phyloP scores from a whole-genome alignment of 2,329 filamentous ascomycete species.

The Leptographium procerum region DNA sequence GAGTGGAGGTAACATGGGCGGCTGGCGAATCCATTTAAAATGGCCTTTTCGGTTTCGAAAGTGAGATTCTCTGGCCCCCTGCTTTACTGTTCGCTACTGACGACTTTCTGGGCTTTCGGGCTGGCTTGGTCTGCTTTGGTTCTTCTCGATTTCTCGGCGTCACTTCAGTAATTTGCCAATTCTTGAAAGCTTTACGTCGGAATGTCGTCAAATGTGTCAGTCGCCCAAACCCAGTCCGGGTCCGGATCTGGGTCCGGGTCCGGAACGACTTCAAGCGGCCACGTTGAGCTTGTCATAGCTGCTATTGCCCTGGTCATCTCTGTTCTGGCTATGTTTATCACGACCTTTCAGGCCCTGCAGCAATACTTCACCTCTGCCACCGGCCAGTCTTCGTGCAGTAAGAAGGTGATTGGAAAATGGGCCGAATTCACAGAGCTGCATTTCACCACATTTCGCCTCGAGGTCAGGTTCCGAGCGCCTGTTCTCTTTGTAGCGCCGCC shows the following conservation, averaged over 20 bases:
- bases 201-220: background rate
- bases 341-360: conserved; percentile 35
- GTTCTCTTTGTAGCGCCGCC: conserved; percentile 38
- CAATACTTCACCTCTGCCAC: conserved; percentile 38
- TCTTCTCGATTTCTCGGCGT: no score
- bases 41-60: background rate
- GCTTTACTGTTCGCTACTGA: background rate
- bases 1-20: background rate
- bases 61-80: background rate
- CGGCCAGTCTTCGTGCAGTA: conserved; percentile 35
- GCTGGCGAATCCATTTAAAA: background rate
- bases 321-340: conserved; percentile 32
- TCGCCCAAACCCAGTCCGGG: background rate
- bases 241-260: background rate
- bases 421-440: conserved; percentile 25
- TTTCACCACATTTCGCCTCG: conserved; percentile 33
- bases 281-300: conserved; percentile 22
- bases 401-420: conserved; percentile 37
- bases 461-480: conserved; percentile 35
- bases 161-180: background rate
- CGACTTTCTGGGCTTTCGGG: background rate
- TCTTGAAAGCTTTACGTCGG: background rate
- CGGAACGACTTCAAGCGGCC: conserved; percentile 14
- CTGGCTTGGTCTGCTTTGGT: no score
- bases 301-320: conserved; percentile 34